A percentile compares a stretch with the other conserved stretches of the same genome.
phyloP scores from a whole-genome alignment of 306 rosid species.

The Canavalia ensiformis region DNA sequence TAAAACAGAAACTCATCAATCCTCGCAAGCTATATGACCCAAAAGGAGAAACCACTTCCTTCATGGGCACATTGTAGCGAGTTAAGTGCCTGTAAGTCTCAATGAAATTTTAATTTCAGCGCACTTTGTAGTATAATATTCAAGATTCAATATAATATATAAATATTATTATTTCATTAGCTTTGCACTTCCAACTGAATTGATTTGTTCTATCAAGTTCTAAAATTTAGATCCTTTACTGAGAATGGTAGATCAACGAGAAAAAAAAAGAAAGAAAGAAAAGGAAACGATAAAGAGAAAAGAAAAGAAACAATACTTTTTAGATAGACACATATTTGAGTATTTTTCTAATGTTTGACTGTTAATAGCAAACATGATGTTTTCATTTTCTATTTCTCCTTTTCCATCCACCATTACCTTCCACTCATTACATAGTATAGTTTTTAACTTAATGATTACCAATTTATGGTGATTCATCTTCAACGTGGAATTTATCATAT shows the following conservation, averaged over 20 bases:
- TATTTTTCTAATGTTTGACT: slow-evolving; percentile 18
- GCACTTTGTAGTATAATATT: neutral
- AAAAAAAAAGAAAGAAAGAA: neutral
- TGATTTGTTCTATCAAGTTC: neutral
- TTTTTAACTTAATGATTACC: slow-evolving; percentile 44
- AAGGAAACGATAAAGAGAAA: neutral
- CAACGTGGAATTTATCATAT: slow-evolving; percentile 43
- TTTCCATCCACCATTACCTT: slow-evolving; percentile 17
- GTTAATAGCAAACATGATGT: neutral
- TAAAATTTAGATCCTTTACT: neutral
- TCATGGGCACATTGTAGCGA: neutral
- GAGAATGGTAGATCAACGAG: neutral
- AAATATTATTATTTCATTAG: neutral
- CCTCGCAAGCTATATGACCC: neutral
- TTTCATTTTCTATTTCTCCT: slow-evolving; percentile 3
- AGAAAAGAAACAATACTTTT: neutral
- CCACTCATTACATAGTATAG: slow-evolving; percentile 36
- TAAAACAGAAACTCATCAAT: neutral
- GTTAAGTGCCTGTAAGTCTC: no score
- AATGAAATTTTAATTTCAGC: neutral
- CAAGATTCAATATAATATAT: neutral
- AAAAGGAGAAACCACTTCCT: neutral
- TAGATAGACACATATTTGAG: neutral
- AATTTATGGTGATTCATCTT: slow-evolving; percentile 27
- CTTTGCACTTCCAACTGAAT: neutral